These are phyloP conservation scores for Rhodotorula mucilaginosa DNA, from an alignment of 1,284 basidiomycete species.

Conservation along the genomic window DNA sequence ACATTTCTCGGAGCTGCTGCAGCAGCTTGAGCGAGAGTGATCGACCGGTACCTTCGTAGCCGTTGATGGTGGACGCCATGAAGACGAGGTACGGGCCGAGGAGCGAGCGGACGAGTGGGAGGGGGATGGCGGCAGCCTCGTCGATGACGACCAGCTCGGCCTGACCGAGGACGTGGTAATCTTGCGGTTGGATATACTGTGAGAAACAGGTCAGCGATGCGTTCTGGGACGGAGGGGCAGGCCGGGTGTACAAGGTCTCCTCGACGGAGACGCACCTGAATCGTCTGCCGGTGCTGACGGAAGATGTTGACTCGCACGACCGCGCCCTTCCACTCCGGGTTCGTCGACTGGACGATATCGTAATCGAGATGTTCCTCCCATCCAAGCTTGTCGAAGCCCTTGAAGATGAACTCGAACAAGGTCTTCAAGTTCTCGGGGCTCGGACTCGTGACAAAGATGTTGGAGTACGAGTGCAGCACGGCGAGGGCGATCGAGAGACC, in stretches of 20 bases:
- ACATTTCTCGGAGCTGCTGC: constrained; percentile 89
- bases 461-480: constrained; percentile 90
- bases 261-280: constrained; percentile 62
- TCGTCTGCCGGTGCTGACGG: constrained; percentile 86
- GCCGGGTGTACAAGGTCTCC: too few relatives aligned
- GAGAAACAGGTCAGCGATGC: constrained; percentile 1
- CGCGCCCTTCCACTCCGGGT: constrained; percentile 90
- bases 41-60: constrained; percentile 97
- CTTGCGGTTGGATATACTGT: constrained; percentile 96
- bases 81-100: constrained; percentile 98
- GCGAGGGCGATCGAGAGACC: constrained; percentile 92
- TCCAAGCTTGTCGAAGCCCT: constrained; percentile 88
- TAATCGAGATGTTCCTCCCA: constrained; percentile 99
- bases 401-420: constrained; percentile 97
- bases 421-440: constrained; percentile 97
- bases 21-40: constrained; percentile 97
- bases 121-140: constrained; percentile 95
- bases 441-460: constrained; percentile 97
- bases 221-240: too few relatives aligned
- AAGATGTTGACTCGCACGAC: constrained; percentile 96
- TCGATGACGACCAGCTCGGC: constrained; percentile 98
- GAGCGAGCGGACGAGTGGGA: constrained; percentile 89
- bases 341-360: constrained; percentile 89
- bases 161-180: constrained; percentile 94
- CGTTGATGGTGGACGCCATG: constrained; percentile 97